phyloP scores from a whole-genome alignment of 164 flowering plant genomes.

The Liriodendron chinense region DNA sequence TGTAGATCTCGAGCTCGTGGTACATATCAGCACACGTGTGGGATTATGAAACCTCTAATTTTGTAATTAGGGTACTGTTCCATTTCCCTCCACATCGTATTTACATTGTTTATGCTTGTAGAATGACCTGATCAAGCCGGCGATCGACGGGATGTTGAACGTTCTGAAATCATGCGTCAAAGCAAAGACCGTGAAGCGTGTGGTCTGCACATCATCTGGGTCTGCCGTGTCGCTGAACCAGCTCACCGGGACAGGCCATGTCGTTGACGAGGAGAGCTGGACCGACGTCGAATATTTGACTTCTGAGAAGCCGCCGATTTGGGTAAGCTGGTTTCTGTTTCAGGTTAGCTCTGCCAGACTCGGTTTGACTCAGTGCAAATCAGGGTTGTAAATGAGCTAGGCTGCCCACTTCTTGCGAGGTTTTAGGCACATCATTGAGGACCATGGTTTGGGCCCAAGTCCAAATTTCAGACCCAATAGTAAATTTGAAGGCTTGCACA shows the following conservation, averaged over 20 bases:
- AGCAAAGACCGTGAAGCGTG: conserved; percentile 61
- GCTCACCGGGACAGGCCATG: conserved; percentile 40
- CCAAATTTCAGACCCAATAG: too few relatives aligned
- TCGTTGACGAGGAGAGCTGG: conserved; percentile 64
- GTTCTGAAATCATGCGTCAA: conserved; percentile 58
- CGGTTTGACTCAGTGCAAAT: too few relatives aligned
- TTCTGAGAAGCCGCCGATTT: conserved; percentile 62
- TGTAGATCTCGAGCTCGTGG: background rate
- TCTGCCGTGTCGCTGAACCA: conserved; percentile 58
- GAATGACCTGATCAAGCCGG: conserved; percentile 84
- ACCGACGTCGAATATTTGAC: conserved; percentile 55
- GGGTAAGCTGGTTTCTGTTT: conserved; percentile 39
- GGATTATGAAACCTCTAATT: background rate
- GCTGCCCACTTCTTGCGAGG: too few relatives aligned
- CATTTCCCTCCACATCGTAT: background rate
- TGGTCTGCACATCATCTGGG: conserved; percentile 67
- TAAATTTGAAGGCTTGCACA: too few relatives aligned
- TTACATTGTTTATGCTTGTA: background rate
- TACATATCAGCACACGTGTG: background rate
- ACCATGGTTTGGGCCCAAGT: too few relatives aligned
- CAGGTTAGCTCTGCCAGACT: too few relatives aligned
- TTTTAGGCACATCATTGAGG: too few relatives aligned
- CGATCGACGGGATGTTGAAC: conserved; percentile 52
- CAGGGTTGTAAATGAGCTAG: too few relatives aligned
- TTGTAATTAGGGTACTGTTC: background rate